phyloP scores from a whole-genome alignment of 208 protist species.

The Crithidia sp. region DNA sequence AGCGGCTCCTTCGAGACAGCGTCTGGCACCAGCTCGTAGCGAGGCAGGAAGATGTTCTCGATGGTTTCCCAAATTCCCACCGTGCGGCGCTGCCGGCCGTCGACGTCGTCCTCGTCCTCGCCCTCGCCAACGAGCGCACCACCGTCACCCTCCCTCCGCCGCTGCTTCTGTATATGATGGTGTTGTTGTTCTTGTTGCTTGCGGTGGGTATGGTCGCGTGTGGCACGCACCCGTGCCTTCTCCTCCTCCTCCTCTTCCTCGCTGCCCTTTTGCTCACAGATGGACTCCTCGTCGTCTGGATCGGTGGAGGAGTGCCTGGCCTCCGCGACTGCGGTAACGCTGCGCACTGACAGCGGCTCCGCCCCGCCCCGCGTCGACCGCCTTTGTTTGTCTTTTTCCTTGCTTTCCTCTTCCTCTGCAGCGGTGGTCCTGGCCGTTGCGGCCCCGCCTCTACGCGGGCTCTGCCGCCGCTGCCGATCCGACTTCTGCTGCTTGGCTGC shows the following conservation, averaged over 20 bases:
- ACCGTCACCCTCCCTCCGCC: background rate
- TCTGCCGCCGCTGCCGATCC: background rate
- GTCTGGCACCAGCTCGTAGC: conserved; percentile 51
- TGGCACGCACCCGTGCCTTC: background rate
- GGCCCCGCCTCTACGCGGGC: background rate
- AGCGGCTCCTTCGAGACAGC: conserved; percentile 20
- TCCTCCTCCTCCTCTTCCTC: conserved; percentile 8
- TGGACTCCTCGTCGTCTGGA: conserved; percentile 19
- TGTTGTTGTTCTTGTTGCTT: background rate
- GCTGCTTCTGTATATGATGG: background rate
- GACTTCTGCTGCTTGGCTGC: background rate
- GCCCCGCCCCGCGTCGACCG: background rate
- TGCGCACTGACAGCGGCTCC: background rate
- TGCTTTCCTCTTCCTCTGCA: background rate
- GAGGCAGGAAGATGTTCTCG: conserved; percentile 64
- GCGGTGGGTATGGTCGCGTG: background rate
- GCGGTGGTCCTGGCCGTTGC: background rate
- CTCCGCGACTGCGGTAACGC: background rate
- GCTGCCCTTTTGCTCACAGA: conserved; percentile 29
- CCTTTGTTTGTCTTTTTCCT: background rate
- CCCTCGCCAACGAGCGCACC: background rate
- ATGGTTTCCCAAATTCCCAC: conserved; percentile 56
- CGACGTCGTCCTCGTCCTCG: conserved; percentile 24
- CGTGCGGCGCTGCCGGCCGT: conserved; percentile 1
- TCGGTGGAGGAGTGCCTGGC: background rate